Evolutionary conservation across 176 grass and related monocot genomes (phyloP), one percentile per base, ranked within the genome.

Genomic region (Oryza punctata): DNA sequence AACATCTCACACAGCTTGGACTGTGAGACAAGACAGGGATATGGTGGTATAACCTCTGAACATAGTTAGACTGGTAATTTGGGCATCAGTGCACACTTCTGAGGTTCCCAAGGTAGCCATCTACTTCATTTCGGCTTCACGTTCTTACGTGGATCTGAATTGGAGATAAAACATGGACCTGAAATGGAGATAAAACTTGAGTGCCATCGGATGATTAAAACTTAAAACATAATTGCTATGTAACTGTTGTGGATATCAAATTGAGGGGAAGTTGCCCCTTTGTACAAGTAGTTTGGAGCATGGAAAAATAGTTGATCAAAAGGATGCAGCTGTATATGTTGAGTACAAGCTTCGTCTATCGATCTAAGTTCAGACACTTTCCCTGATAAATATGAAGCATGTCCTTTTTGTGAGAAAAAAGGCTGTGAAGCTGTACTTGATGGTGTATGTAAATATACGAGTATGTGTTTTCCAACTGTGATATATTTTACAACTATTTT

Each of bases 211-310:
- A 18, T 78, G 40, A 8, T 82, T 10, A 38, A 8, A 38, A 38
- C 37, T 88, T 77, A 38, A 9, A 65, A 9, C 28, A 35, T 71
- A 71, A 26, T 33, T 87, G n/a, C 9, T 64, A 10, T 10, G 13
- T 13, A 52, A 52, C 49, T 52, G 13, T 52, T 52, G 49, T 24
- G 27, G 46, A 69, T 63, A 16, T 13, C 23, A 27, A 57, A 43
- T 57, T 33, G 27, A 18, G 57, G 65, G 33, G 40, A 27, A 14
- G 7, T 26, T 30, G n/a, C 21, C 63, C 78, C n/a, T 2, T 37
- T 82, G 38, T 78, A 78, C 54, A 78, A n/a, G 13, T 54, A 21
- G 64, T 84, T 79, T 69, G 18, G 46, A 84, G 45, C 46, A 74
- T 60, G 75, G 1, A 18, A 38, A 46, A 67, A 65, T 66, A 45